phyloP scores from a whole-genome alignment of 495 filamentous ascomycete species.

The Trichodelitschia bisporula region DNA sequence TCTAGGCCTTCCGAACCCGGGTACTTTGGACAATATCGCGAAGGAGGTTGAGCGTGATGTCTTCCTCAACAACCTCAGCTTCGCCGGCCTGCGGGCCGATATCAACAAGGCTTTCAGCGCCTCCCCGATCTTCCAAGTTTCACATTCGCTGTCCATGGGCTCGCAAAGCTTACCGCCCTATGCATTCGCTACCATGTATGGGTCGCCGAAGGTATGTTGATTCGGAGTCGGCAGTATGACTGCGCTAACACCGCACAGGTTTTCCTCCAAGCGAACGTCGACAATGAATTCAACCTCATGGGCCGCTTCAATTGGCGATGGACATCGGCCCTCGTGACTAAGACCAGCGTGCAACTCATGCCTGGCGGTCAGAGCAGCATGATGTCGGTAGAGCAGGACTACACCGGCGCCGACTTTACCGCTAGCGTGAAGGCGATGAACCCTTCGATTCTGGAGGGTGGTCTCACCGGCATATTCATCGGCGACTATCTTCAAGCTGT shows the following conservation, averaged over 20 bases:
- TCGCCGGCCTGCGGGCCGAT: slow-evolving; percentile 83
- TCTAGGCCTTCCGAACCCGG: slow-evolving; percentile 76
- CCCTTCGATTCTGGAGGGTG: slow-evolving; percentile 76
- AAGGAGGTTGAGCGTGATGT: slow-evolving; percentile 89
- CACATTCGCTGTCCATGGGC: slow-evolving; percentile 88
- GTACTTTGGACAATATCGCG: slow-evolving; percentile 72
- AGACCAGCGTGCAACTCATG: slow-evolving; percentile 61
- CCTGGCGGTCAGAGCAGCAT: slow-evolving; percentile 48
- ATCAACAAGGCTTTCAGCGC: slow-evolving; percentile 87
- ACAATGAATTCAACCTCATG: slow-evolving; percentile 62
- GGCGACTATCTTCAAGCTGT: slow-evolving; percentile 86
- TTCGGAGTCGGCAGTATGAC: too few species aligned
- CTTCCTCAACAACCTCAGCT: slow-evolving; percentile 82
- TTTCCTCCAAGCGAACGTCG: slow-evolving; percentile 55
- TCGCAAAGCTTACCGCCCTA: slow-evolving; percentile 72
- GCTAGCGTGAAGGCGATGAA: slow-evolving; percentile 79
- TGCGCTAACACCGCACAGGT: too few species aligned
- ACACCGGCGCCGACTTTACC: slow-evolving; percentile 76
- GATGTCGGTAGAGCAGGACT: slow-evolving; percentile 80
- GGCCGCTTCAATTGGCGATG: slow-evolving; percentile 81
- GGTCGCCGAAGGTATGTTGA: slow-evolving; percentile 59
- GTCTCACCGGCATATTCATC: slow-evolving; percentile 81
- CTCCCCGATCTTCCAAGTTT: slow-evolving; percentile 84
- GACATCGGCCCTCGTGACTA: slow-evolving; percentile 49
- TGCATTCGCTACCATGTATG: slow-evolving; percentile 78